These are phyloP conservation scores for Neurospora discreta DNA, from an alignment of 495 filamentous ascomycete species.

Conservation along the genomic window DNA sequence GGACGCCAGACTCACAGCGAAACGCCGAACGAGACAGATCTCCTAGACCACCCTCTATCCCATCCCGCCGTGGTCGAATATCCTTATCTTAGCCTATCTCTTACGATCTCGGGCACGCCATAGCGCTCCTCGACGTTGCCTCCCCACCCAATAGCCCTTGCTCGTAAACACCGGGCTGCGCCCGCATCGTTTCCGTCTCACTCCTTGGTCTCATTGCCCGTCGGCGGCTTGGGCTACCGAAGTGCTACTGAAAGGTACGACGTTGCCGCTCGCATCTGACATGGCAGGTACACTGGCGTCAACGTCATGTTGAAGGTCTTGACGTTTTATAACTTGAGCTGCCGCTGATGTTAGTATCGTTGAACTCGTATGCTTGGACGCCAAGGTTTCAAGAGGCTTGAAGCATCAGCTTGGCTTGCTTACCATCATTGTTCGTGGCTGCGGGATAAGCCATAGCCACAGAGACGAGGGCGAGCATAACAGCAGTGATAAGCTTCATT, in stretches of 20 bases:
- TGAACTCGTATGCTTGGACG: background rate
- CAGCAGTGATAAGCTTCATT: slow-evolving; percentile 40
- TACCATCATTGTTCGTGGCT: slow-evolving; percentile 17
- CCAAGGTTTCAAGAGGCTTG: background rate
- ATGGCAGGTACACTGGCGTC: slow-evolving; percentile 24
- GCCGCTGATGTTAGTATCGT: background rate
- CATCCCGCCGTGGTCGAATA: background rate
- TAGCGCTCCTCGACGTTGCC: background rate
- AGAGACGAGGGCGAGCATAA: slow-evolving; percentile 36
- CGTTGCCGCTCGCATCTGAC: slow-evolving; percentile 28
- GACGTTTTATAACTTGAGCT: slow-evolving; percentile 17
- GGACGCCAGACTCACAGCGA: background rate
- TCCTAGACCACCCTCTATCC: background rate
- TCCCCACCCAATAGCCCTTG: background rate
- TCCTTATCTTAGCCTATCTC: background rate
- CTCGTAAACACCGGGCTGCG: background rate
- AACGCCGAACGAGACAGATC: background rate
- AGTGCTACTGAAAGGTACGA: slow-evolving; percentile 26
- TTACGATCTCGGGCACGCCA: background rate
- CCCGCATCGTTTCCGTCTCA: background rate
- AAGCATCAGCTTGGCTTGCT: slow-evolving; percentile 2
- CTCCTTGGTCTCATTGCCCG: background rate
- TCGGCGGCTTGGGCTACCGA: slow-evolving; percentile 22
- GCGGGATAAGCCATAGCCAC: slow-evolving; percentile 32
- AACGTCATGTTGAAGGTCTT: slow-evolving; percentile 14